These are phyloP conservation scores for Myriosclerotinia curreyana DNA, from an alignment of 2,329 filamentous ascomycete genomes.

Conservation along the genomic window DNA sequence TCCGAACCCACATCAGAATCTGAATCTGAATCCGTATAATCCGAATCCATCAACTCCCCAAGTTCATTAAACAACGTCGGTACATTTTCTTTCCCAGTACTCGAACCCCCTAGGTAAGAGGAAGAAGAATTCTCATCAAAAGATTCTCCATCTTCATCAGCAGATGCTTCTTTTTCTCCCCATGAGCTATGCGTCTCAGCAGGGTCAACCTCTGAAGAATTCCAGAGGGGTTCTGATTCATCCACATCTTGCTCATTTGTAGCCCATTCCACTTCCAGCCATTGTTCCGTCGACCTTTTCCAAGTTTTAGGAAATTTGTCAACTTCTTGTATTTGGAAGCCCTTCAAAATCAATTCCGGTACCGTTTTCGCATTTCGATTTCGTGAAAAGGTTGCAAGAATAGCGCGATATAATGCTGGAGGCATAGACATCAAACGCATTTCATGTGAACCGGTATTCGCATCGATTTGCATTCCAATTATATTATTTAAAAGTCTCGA, in stretches of 20 bases:
- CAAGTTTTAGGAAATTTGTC: constrained; percentile 14
- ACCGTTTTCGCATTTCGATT: constrained; percentile 1
- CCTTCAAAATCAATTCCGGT: constrained; percentile 13
- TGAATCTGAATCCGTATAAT: constrained; percentile 7
- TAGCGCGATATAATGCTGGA: constrained; percentile 11
- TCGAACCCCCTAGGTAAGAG: background rate
- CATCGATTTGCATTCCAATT: constrained; percentile 16
- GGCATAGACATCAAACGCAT: constrained; percentile 14
- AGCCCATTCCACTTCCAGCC: constrained; percentile 17
- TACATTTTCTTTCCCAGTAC: background rate
- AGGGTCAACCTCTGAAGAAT: constrained; percentile 10
- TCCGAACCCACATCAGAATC: constrained; percentile 18
- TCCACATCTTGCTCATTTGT: constrained; percentile 6
- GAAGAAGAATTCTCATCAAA: constrained; percentile 9
- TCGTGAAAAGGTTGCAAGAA: constrained; percentile 9
- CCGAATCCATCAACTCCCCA: constrained; percentile 13
- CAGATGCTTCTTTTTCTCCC: constrained; percentile 4
- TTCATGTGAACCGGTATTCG: constrained; percentile 6
- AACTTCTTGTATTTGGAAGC: constrained; percentile 8
- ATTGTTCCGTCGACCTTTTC: constrained; percentile 15
- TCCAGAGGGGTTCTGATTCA: constrained; percentile 20
- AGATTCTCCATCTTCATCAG: constrained; percentile 5
- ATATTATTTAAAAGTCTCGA: constrained; percentile 10
- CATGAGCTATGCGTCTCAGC: constrained; percentile 15
- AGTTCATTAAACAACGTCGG: constrained; percentile 20